phyloP scores from a whole-genome alignment of 1,284 basidiomycete genomes.

The Sporisorium sorghi region DNA sequence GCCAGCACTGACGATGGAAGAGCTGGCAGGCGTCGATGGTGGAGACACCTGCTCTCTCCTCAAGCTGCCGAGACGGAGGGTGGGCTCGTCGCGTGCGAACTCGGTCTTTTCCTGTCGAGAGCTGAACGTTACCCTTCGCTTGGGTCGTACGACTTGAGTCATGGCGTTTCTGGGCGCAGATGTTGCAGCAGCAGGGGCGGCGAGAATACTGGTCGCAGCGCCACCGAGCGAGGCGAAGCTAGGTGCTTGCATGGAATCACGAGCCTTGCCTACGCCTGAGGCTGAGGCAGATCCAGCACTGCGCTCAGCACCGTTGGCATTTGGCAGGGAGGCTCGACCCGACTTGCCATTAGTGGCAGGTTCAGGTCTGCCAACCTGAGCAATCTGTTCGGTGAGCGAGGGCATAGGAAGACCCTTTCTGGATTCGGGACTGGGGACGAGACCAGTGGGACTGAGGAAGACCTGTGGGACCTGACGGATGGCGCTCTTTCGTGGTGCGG shows the following conservation, averaged over 20 bases:
- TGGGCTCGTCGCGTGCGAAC: conserved; percentile 52
- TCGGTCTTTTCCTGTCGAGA: conserved; percentile 54
- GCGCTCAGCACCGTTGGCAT: conserved; percentile 8
- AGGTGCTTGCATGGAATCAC: conserved; percentile 24
- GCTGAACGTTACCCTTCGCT: conserved; percentile 56
- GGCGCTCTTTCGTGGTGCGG: conserved; percentile 59
- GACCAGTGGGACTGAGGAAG: conserved; percentile 59
- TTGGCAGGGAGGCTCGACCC: conserved; percentile 30
- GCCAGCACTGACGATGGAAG: conserved; percentile 34
- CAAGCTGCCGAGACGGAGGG: conserved; percentile 45
- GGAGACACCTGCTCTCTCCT: conserved; percentile 45
- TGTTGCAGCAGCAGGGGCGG: conserved; percentile 16
- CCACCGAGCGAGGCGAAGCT: conserved; percentile 26
- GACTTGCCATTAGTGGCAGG: conserved; percentile 12
- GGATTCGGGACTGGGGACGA: conserved; percentile 54
- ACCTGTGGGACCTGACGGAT: conserved; percentile 60
- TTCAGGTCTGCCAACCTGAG: conserved; percentile 37
- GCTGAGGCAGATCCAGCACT: conserved; percentile 2
- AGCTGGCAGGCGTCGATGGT: conserved; percentile 41
- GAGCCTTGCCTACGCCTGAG: conserved; percentile 17
- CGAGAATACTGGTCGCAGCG: conserved; percentile 30
- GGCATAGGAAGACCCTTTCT: conserved; percentile 41
- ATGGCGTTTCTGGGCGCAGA: conserved; percentile 25
- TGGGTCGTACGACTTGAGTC: conserved; percentile 47
- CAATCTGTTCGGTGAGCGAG: conserved; percentile 42